Percentiles rank a stretch among this genome's conserved stretches.
These are phyloP conservation scores for Mesembryanthemum crystallinum DNA, from an alignment of 148 eudicot species.

Conservation along the genomic window DNA sequence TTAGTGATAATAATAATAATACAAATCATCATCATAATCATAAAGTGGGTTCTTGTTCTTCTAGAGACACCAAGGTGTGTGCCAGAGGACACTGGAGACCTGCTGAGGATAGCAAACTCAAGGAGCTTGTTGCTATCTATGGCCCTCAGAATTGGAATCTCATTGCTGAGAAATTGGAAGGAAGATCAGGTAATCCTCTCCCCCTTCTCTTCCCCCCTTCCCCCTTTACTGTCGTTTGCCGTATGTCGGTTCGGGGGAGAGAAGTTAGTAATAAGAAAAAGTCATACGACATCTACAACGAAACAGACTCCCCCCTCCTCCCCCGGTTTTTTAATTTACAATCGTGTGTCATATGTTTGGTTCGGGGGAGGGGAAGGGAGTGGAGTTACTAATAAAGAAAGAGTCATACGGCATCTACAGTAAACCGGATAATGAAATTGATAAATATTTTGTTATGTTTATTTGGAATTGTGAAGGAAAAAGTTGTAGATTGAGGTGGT, in stretches of 20 bases:
- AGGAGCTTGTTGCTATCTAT: conserved; percentile 70
- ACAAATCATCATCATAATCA: not conserved
- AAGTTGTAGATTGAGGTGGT: conserved; percentile 91
- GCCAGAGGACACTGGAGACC: conserved; percentile 92
- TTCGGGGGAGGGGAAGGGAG: no score
- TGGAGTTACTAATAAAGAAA: no score
- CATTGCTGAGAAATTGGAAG: conserved; percentile 74
- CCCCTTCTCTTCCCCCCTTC: not conserved
- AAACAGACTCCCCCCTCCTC: no score
- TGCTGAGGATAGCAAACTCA: conserved; percentile 67
- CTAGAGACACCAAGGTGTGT: conserved; percentile 47
- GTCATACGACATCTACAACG: no score
- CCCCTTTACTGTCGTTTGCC: not conserved
- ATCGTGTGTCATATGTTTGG: no score
- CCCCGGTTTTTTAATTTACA: no score
- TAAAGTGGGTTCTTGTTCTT: conserved; percentile 7
- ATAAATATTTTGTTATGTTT: no score
- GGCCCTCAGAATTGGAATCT: conserved; percentile 93
- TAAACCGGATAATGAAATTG: no score
- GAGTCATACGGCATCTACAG: no score
- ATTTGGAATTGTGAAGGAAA: no score
- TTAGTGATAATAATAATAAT: not conserved
- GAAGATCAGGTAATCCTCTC: conserved; percentile 61
- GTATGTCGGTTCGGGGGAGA: not conserved
- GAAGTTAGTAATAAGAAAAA: no score